Evolutionary conservation across 352 stramenopile genomes (phyloP), one percentile per base, ranked within the genome.

Genomic region (Pythium utonaiense): DNA sequence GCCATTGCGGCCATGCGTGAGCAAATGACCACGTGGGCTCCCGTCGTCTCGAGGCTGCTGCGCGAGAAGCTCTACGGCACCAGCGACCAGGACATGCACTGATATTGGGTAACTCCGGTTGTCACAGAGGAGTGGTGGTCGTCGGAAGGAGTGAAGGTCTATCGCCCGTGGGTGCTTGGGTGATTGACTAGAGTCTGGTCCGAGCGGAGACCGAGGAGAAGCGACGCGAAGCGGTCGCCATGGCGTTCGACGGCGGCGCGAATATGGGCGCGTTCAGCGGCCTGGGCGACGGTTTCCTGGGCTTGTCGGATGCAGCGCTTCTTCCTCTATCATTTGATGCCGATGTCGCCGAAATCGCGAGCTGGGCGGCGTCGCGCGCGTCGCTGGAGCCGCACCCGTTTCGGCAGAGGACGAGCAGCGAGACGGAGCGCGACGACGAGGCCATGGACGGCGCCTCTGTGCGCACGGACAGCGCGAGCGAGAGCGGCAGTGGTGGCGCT

Each of bases 321-420:
- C 16, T 44, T 28, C 44, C 42, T 31, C 44, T 55, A 13, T 24
- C 30, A 22, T 48, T 55, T 10, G 55, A 62, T 48, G 36, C 55
- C 16, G 55, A 62, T 22, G 25, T 62, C 24, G 47, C 55, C 7
- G 57, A 54, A 21, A 64, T 64, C 57, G 57, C 57, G 57, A 56
- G 48, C 36, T 64, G 57, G 57, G 57, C 57, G 14, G 57, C 47
- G 16, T 38, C 33, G 6, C 33, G 47, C 7, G 45, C 17, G n/a
- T 17, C 31, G 16, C 21, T 33, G 21, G 22, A 51, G 44, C 44
- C 21, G 5, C 21, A n/a, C n/a, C n/a, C 44, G 25, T 22, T 6
- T 17, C 19, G 21, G 19, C 44, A 10, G 36, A 44, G 36, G 36
- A 44, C 36, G 36, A 44, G 13, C 10, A n/a, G 22, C 36, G 36